Conservation (phyloP, 345 rosid genomes). For the Brassica cretica region DNA sequence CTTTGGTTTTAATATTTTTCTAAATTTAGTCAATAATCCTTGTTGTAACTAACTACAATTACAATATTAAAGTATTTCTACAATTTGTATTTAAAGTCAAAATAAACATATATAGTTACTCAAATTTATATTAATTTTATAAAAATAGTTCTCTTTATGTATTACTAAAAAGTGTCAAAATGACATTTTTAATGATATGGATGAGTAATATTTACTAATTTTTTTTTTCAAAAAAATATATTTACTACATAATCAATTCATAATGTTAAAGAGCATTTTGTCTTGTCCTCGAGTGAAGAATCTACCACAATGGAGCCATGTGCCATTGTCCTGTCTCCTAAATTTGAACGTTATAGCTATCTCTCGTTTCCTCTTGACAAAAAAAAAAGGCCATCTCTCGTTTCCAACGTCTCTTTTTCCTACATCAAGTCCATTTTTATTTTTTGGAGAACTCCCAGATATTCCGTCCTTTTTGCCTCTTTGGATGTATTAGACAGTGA, state of each 20-base stretch:
- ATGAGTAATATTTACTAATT: too few species aligned
- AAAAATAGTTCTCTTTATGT: neutral
- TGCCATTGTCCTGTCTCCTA: constrained; percentile 9
- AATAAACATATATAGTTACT: neutral
- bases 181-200: neutral
- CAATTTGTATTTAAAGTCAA: too few species aligned
- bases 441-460: constrained; percentile 16
- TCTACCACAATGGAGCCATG: constrained; percentile 25
- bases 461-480: constrained; percentile 7
- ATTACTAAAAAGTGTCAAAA: neutral
- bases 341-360: constrained; percentile 33
- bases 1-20: neutral
- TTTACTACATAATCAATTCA: neutral
- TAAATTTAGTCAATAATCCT: too few species aligned
- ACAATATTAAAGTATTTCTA: neutral
- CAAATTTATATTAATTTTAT: neutral
- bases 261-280: neutral
- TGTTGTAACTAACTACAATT: neutral
- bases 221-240: too few species aligned
- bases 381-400: neutral
- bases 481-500: neutral
- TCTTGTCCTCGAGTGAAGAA: neutral
- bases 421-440: constrained; percentile 3
- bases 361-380: too few species aligned
- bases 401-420: constrained; percentile 38